Evolutionary conservation across 164 flowering plant species (phyloP).

Genomic region (Stephania cephalantha): DNA sequence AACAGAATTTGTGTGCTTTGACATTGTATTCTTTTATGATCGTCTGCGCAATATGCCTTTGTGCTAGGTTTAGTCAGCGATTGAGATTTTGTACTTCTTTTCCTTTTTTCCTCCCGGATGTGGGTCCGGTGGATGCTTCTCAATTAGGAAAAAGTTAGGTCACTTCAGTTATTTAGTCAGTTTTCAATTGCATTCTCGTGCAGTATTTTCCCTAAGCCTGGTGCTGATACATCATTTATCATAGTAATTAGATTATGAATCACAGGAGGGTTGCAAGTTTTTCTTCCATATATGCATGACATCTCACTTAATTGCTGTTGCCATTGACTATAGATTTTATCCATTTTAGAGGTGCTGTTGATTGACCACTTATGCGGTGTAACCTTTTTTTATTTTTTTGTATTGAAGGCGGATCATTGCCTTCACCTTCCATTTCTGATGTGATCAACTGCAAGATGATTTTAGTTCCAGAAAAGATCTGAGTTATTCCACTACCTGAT

Average conservation of each 20-base stretch:
- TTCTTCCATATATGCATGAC: not conserved
- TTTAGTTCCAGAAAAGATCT: not conserved
- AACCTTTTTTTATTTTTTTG: not conserved
- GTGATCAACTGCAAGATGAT: conserved; percentile 2
- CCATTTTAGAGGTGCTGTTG: not conserved
- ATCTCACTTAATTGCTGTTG: not conserved
- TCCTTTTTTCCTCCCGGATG: not conserved
- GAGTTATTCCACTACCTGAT: not conserved
- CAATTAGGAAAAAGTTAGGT: no score
- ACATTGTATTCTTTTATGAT: no score
- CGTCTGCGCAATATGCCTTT: no score
- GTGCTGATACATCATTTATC: not conserved
- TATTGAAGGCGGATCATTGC: conserved; percentile 11
- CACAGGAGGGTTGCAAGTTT: not conserved
- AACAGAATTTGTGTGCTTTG: no score
- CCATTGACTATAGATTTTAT: not conserved
- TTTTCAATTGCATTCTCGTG: no score
- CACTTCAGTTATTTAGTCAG: no score
- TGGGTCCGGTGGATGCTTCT: no score
- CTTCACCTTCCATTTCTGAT: conserved; percentile 6
- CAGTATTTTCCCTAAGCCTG: not conserved
- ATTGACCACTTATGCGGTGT: not conserved
- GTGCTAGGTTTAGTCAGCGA: not conserved
- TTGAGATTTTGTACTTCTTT: not conserved
- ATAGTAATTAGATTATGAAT: not conserved